Evolutionary conservation across 345 rosid genomes (phyloP).

Genomic region (Psidium friedrichsthalianum): DNA sequence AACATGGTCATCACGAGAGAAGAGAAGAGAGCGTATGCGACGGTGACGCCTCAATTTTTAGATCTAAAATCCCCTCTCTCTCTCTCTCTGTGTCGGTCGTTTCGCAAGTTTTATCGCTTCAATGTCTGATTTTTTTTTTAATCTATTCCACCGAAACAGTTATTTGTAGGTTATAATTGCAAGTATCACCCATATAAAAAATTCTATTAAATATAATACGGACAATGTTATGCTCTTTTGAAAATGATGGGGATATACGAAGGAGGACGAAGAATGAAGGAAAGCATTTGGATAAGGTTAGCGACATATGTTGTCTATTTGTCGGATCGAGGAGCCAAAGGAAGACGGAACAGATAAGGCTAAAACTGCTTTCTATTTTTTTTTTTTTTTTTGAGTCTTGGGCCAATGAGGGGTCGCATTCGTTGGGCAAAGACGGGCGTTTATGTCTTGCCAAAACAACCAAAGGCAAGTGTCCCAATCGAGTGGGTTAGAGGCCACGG

Average conservation of each 20-base stretch:
- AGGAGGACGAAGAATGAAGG: background rate
- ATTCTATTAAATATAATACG: background rate
- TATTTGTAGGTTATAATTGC: background rate
- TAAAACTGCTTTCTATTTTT: background rate
- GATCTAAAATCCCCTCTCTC: background rate
- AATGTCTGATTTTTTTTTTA: background rate
- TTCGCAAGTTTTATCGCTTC: background rate
- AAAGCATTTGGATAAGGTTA: background rate
- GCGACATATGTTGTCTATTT: background rate
- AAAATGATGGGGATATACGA: background rate
- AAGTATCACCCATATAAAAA: background rate
- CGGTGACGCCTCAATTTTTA: fast-evolving
- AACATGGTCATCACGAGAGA: background rate
- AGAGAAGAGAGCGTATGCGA: background rate
- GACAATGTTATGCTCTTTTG: background rate
- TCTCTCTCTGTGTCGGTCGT: background rate
- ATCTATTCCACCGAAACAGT: background rate
- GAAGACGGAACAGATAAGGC: background rate
- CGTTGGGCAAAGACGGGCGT: background rate
- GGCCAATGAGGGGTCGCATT: background rate
- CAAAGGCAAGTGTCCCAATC: background rate
- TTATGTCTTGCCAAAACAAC: too few relatives aligned
- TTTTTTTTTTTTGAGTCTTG: background rate
- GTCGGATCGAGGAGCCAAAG: background rate
- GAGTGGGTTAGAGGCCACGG: background rate